phyloP scores from a whole-genome alignment of 768 basidiomycete genomes.

The Rhodocollybia butyracea region DNA sequence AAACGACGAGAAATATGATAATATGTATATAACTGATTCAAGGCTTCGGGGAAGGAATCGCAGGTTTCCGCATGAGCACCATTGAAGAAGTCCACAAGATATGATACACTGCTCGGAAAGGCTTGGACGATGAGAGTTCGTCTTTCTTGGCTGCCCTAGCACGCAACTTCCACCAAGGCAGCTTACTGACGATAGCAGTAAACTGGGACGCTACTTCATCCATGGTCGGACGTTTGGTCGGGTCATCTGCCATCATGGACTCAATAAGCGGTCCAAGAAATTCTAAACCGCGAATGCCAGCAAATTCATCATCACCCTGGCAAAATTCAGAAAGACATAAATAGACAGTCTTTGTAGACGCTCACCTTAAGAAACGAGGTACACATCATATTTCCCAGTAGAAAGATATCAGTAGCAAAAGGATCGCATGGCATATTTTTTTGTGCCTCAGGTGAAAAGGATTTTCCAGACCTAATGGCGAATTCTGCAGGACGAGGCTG shows the following conservation, averaged over 20 bases:
- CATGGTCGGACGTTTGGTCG: constrained; percentile 14
- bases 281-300: constrained; percentile 10
- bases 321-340: not conserved
- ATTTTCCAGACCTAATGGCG: constrained; percentile 38
- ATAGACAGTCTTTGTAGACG: not conserved
- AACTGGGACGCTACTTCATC: constrained; percentile 14
- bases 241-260: constrained; percentile 21
- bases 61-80: not conserved
- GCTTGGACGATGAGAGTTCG: not conserved
- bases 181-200: not conserved
- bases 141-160: constrained; percentile 10
- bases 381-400: constrained; percentile 34
- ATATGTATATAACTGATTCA: too few species aligned
- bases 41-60: not conserved
- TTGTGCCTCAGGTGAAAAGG: constrained; percentile 35
- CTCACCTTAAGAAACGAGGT: constrained; percentile 10
- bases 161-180: constrained; percentile 17
- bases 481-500: constrained; percentile 21
- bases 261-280: constrained; percentile 14
- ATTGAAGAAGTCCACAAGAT: not conserved
- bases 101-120: not conserved
- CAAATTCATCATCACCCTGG: not conserved
- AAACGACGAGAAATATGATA: too few species aligned
- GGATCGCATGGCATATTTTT: constrained; percentile 29
- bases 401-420: constrained; percentile 42